phyloP scores from a whole-genome alignment of 1,139 yeast species.

The Taphrina populina region DNA sequence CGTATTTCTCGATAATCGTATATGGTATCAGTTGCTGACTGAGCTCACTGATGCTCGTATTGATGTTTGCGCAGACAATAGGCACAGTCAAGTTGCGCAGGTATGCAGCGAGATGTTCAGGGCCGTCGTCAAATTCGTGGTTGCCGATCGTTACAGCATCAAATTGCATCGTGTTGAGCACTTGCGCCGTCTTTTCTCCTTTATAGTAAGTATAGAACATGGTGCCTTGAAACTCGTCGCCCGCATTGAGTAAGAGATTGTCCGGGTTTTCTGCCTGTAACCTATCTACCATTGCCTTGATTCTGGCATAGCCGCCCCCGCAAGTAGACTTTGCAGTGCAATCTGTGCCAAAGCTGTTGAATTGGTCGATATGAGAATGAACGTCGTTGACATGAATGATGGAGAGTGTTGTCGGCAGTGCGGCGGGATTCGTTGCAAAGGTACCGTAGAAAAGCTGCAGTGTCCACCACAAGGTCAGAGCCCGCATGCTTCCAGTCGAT shows the following conservation, averaged over 20 bases:
- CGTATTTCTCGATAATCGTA: constrained; percentile 4
- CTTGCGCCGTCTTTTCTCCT: constrained; percentile 29
- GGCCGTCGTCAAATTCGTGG: constrained; percentile 33
- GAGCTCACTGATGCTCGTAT: constrained; percentile 13
- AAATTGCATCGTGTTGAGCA: constrained; percentile 15
- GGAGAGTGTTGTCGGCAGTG: constrained; percentile 5
- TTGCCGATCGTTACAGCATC: constrained; percentile 32
- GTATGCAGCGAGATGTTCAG: constrained; percentile 25
- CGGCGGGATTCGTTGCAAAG: constrained; percentile 1
- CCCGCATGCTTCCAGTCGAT: too few relatives aligned
- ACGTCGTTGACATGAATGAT: constrained; percentile 31
- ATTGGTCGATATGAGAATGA: constrained; percentile 28
- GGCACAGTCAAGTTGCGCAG: constrained; percentile 25
- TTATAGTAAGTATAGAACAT: constrained; percentile 30
- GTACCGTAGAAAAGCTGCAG: too few relatives aligned
- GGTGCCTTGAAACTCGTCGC: constrained; percentile 33
- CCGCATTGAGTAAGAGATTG: constrained; percentile 28
- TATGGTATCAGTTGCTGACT: constrained; percentile 14
- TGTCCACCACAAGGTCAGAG: too few relatives aligned
- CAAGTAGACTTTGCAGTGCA: constrained; percentile 7
- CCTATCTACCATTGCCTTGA: constrained; percentile 20
- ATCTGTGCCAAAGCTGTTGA: constrained; percentile 24
- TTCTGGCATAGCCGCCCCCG: constrained; percentile 30
- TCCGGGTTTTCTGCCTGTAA: constrained; percentile 14
- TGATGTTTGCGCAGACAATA: constrained; percentile 30